phyloP scores from a whole-genome alignment of 352 stramenopile species.

The Achlya hypogyna region DNA sequence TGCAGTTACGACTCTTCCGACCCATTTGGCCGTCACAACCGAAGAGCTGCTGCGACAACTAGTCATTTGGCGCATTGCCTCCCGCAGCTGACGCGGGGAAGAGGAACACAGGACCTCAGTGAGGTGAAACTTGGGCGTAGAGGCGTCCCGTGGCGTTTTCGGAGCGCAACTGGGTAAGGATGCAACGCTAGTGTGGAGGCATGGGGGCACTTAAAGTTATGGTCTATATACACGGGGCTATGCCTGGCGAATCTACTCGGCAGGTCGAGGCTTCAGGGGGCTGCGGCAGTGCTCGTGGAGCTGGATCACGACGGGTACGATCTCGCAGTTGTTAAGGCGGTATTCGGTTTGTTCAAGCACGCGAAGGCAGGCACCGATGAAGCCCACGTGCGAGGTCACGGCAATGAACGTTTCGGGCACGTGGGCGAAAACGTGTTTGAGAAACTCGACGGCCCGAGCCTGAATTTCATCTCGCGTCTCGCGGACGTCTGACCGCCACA shows the following conservation, averaged over 20 bases:
- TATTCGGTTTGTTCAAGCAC: constrained; percentile 29
- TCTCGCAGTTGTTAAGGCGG: constrained; percentile 42
- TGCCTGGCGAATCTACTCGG: too few relatives aligned
- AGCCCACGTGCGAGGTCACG: constrained; percentile 59
- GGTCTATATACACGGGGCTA: too few relatives aligned
- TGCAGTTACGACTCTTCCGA: neutral
- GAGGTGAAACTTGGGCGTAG: too few relatives aligned
- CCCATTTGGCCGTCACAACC: too few relatives aligned
- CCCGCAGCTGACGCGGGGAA: too few relatives aligned
- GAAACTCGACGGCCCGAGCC: constrained; percentile 34
- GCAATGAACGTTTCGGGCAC: constrained; percentile 44
- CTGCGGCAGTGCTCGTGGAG: neutral
- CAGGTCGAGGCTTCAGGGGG: neutral
- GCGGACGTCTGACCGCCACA: constrained; percentile 48
- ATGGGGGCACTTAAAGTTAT: too few relatives aligned
- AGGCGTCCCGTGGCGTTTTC: too few relatives aligned
- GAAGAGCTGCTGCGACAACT: too few relatives aligned
- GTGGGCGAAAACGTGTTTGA: constrained; percentile 41
- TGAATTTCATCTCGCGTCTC: constrained; percentile 55
- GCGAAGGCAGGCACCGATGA: constrained; percentile 48
- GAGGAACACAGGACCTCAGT: too few relatives aligned
- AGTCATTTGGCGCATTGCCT: too few relatives aligned
- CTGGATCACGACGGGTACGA: constrained; percentile 38
- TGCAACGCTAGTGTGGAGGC: too few relatives aligned
- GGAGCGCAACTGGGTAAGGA: too few relatives aligned